Conservation (phyloP, 768 basidiomycete species). For the Kondoa subrosea region DNA sequence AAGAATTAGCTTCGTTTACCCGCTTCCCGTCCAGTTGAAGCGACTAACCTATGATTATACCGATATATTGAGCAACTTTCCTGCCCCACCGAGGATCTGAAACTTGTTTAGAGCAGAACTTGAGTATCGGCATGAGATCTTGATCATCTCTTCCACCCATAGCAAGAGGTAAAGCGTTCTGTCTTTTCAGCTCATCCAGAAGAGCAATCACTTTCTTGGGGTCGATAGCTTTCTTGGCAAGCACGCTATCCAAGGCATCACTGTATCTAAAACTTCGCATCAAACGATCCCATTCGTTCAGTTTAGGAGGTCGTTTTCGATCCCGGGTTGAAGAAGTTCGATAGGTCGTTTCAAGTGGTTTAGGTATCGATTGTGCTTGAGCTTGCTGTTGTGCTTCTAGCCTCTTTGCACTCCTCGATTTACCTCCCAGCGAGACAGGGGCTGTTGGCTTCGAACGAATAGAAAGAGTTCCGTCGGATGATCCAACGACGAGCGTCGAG, state of each 20-base stretch:
- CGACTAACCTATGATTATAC: slow-evolving; percentile 61
- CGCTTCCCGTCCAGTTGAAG: neutral
- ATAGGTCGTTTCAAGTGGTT: slow-evolving; percentile 16
- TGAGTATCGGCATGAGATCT: slow-evolving; percentile 75
- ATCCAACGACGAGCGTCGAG: slow-evolving; percentile 89
- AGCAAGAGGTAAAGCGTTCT: slow-evolving; percentile 71
- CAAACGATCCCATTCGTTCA: slow-evolving; percentile 74
- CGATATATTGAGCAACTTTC: slow-evolving; percentile 61
- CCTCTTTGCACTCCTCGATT: neutral
- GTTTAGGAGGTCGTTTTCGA: slow-evolving; percentile 42
- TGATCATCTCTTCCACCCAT: slow-evolving; percentile 84
- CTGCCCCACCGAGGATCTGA: slow-evolving; percentile 84
- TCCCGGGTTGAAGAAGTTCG: slow-evolving; percentile 9
- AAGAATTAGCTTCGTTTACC: no score
- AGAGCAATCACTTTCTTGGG: slow-evolving; percentile 38
- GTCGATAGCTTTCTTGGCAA: slow-evolving; percentile 47
- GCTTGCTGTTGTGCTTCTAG: slow-evolving; percentile 23
- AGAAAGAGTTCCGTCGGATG: slow-evolving; percentile 97
- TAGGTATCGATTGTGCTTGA: slow-evolving; percentile 31
- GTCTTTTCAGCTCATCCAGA: slow-evolving; percentile 79
- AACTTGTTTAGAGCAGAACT: slow-evolving; percentile 65
- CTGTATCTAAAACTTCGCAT: slow-evolving; percentile 87
- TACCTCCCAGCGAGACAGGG: neutral
- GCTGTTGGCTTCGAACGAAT: slow-evolving; percentile 44
- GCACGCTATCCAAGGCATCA: slow-evolving; percentile 77